Evolutionary conservation across 2,329 filamentous ascomycete species (phyloP), one percentile per base, ranked within the genome.

Genomic region (Aspergillus udagawae): DNA sequence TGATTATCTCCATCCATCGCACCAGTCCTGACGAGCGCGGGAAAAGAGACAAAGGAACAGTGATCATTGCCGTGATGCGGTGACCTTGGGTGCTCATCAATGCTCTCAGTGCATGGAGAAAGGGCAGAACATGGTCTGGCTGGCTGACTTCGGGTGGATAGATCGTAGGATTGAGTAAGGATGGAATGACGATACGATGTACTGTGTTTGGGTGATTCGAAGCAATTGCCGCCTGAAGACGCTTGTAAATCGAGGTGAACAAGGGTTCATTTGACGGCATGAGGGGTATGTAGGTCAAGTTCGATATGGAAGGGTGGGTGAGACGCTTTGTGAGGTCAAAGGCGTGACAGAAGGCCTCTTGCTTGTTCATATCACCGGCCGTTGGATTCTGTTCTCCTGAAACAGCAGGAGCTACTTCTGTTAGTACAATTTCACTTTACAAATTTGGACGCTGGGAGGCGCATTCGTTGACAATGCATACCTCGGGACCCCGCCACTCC

Each of bases 101-200:
- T 3, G 86, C 86, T 51, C 91, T 84, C 14, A 99, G 78, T 2
- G 82, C 81, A 66, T 96, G 92, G 3, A 97, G 76, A 69, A 97
- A 96, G 60, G 86, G 87, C 29, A 97, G 79, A 25, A 96, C 77
- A 65, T 89, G 82, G 29, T 86, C 78, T 0, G 93, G 92, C n/a
- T 83, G 82, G 62, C 85, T 86, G 49, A 86, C 81, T 27, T 84
- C 79, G 2, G 89, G 81, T 25, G 88, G 83, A 68, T 97, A 97
- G 14, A 92, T 73, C 1, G 90, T 88, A n/a, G 94, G 93, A 3
- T 91, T 94, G 25, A 97, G 83, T 9, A 97, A 80, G 54, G 84
- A 87, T 0, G 94, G 93, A n/a, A 97, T 80, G 49, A 97, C 79
- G 41, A 97, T 79, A 49, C 94, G 86, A 71, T 97, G 93, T 29